Percentiles rank a stretch among this genome's conserved stretches.
These are phyloP conservation scores for Paecilomyces formosus DNA, from an alignment of 2,329 filamentous ascomycete species.

Conservation along the genomic window DNA sequence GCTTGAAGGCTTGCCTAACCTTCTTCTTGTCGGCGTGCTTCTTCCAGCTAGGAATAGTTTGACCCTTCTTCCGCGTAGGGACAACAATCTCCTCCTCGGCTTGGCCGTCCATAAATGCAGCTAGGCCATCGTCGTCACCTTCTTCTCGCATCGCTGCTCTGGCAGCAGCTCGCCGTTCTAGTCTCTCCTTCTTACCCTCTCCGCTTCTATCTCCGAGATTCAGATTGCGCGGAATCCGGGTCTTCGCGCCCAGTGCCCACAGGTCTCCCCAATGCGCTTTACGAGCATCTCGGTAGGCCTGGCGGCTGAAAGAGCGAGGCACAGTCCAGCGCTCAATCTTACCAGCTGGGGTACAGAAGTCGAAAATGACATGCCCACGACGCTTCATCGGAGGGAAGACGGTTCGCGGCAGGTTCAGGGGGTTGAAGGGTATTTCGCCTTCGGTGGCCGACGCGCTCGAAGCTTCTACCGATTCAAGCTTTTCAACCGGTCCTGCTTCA, in stretches of 20 bases:
- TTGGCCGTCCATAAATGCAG: constrained; percentile 7
- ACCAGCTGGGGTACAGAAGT: constrained; percentile 81
- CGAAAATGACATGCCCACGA: constrained; percentile 77
- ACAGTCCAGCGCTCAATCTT: constrained; percentile 91
- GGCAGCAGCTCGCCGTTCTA: constrained; percentile 28
- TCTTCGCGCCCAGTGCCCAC: constrained; percentile 93
- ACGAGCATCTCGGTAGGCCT: constrained; percentile 84
- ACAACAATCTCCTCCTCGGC: constrained; percentile 8
- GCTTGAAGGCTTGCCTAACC: constrained; percentile 33
- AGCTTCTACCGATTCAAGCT: neutral
- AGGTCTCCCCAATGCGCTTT: constrained; percentile 89
- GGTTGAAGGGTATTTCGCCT: constrained; percentile 29
- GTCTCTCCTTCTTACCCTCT: constrained; percentile 31
- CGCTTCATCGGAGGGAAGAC: constrained; percentile 80
- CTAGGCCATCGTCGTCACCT: constrained; percentile 18
- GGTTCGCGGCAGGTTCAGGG: constrained; percentile 68
- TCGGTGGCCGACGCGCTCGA: constrained; percentile 9
- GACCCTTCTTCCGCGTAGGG: constrained; percentile 22
- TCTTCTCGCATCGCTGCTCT: constrained; percentile 16
- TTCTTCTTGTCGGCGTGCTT: constrained; percentile 38
- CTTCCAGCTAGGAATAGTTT: constrained; percentile 34
- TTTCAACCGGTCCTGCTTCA: neutral
- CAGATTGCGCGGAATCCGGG: constrained; percentile 55
- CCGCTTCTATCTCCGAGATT: constrained; percentile 49
- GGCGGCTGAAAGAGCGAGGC: constrained; percentile 68